phyloP scores from a whole-genome alignment of 495 filamentous ascomycete genomes.

The Achaetomiella virescens region DNA sequence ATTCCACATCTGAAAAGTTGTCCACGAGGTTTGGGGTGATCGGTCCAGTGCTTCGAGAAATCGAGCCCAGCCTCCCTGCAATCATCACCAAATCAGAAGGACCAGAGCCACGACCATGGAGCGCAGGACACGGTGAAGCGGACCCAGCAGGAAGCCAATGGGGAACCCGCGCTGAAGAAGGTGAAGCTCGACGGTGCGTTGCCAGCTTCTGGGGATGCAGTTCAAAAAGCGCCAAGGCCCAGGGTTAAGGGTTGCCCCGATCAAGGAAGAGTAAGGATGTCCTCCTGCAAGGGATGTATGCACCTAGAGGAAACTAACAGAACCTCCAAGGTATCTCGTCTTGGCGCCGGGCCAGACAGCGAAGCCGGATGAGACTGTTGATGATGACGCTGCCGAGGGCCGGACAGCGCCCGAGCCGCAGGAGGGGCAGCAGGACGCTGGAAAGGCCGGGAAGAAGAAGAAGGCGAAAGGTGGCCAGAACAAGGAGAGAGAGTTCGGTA shows the following conservation, averaged over 20 bases:
- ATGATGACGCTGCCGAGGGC: constrained; percentile 70
- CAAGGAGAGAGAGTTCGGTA: constrained; percentile 75
- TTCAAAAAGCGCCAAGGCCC: constrained; percentile 21
- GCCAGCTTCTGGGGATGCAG: background rate
- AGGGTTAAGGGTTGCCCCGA: constrained; percentile 63
- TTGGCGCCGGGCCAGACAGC: constrained; percentile 22
- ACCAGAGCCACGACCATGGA: constrained; percentile 15
- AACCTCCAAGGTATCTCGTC: constrained; percentile 51
- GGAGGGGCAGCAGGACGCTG: constrained; percentile 29
- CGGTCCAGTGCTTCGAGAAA: no score
- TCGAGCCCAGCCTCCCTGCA: no score
- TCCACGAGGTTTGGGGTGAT: background rate
- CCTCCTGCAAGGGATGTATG: background rate
- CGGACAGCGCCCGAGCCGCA: constrained; percentile 40
- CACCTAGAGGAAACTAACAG: constrained; percentile 14
- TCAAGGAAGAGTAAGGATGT: constrained; percentile 72
- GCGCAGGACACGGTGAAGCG: constrained; percentile 18
- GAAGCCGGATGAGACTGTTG: constrained; percentile 23
- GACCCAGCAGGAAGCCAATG: constrained; percentile 12
- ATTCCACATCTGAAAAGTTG: background rate
- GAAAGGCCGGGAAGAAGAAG: constrained; percentile 51
- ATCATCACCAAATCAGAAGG: background rate
- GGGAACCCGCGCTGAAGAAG: constrained; percentile 53
- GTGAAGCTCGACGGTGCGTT: constrained; percentile 43
- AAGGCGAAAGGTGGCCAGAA: constrained; percentile 66